A percentile compares a stretch with the other conserved stretches of the same genome.
These are phyloP conservation scores for Ogataea allantospora DNA, from an alignment of 805 yeast species.

Conservation along the genomic window DNA sequence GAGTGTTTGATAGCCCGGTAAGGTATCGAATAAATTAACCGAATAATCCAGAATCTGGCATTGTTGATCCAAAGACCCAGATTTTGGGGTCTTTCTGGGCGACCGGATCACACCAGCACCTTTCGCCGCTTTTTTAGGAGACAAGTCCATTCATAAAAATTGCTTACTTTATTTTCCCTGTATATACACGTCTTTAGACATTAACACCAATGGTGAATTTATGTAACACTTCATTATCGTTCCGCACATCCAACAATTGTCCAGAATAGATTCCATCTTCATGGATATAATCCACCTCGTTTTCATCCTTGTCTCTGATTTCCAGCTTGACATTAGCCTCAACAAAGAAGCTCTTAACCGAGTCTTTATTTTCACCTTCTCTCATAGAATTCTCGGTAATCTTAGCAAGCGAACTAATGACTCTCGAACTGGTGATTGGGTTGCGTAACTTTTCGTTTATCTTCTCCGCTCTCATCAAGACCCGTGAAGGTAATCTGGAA, in stretches of 20 bases:
- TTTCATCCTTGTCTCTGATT: constrained; percentile 17
- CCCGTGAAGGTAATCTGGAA: constrained; percentile 28
- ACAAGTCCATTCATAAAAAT: constrained; percentile 1
- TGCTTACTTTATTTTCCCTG: constrained; percentile 1
- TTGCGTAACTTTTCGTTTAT: constrained; percentile 17
- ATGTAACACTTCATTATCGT: constrained; percentile 19
- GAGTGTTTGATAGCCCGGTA: constrained; percentile 12
- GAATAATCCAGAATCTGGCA: constrained; percentile 14
- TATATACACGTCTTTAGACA: constrained; percentile 17
- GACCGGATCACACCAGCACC: too few species aligned
- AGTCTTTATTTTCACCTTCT: constrained; percentile 14
- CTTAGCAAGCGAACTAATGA: constrained; percentile 13
- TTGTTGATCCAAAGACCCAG: constrained; percentile 6
- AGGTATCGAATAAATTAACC: constrained; percentile 17
- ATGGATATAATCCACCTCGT: constrained; percentile 16
- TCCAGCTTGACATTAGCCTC: constrained; percentile 19
- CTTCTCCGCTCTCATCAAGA: constrained; percentile 28
- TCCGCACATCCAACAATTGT: constrained; percentile 16
- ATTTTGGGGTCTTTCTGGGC: constrained; percentile 3
- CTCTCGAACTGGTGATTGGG: constrained; percentile 14
- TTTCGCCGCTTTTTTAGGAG: constrained; percentile 5
- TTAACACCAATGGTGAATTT: constrained; percentile 24
- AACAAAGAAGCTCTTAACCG: constrained; percentile 23
- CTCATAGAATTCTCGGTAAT: constrained; percentile 8
- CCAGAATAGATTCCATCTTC: constrained; percentile 26